phyloP scores from a whole-genome alignment of 306 rosid species.

The Sechiopsis laciniata region DNA sequence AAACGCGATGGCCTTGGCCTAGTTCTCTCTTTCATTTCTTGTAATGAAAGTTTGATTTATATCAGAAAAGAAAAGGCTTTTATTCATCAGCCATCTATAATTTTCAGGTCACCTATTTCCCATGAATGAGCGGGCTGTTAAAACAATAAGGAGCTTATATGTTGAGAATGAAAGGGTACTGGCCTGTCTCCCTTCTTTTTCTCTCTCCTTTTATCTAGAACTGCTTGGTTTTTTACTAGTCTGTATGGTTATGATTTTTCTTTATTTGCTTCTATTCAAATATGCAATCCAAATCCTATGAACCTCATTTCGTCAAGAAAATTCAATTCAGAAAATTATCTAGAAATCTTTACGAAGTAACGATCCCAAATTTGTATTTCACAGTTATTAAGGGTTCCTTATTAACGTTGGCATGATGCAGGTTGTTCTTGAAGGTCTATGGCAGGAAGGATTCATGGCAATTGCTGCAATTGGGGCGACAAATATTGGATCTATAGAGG shows the following conservation, averaged over 20 bases:
- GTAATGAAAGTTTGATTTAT: neutral
- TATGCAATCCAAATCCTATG: neutral
- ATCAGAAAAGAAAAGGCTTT: neutral
- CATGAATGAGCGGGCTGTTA: constrained; percentile 74
- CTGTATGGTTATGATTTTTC: neutral
- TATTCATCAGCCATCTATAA: constrained; percentile 11
- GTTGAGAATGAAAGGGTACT: constrained; percentile 87
- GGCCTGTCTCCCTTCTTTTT: neutral
- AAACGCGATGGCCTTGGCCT: no score
- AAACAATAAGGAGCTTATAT: constrained; percentile 79
- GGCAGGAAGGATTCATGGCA: constrained; percentile 87
- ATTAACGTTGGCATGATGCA: constrained; percentile 22
- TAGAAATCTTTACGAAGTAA: neutral
- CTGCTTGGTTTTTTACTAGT: neutral
- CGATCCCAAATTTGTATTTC: neutral
- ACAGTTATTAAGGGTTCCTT: neutral
- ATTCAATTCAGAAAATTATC: neutral
- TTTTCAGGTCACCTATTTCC: constrained; percentile 76
- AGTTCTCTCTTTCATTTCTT: neutral
- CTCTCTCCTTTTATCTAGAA: neutral
- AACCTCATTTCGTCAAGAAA: neutral
- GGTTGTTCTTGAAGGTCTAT: constrained; percentile 94
- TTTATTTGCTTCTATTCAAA: constrained; percentile 3
- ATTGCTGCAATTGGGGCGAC: constrained; percentile 93
- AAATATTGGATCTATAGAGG: constrained; percentile 90